Evolutionary conservation across 2,329 filamentous ascomycete species (phyloP).

Genomic region (Didymella exigua): DNA sequence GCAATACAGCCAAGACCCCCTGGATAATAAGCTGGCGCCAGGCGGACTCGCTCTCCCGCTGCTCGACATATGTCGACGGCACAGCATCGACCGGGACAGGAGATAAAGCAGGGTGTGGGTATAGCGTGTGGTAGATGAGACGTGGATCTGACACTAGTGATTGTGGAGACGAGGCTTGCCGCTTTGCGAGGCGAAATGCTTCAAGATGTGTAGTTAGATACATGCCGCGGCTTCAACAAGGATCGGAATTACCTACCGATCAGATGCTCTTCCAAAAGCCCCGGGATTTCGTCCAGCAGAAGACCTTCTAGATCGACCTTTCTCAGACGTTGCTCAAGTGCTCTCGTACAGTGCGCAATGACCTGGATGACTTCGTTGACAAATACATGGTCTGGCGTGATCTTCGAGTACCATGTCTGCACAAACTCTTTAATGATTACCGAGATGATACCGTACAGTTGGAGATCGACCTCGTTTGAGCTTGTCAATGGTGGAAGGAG

Average conservation of each 20-base stretch:
- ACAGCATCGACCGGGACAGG: constrained; percentile 70
- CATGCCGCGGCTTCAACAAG: constrained; percentile 21
- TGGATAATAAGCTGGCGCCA: constrained; percentile 91
- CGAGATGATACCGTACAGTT: constrained; percentile 90
- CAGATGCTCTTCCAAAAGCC: constrained; percentile 79
- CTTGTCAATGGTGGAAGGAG: constrained; percentile 89
- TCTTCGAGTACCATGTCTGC: constrained; percentile 88
- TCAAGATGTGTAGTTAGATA: constrained; percentile 33
- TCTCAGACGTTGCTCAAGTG: constrained; percentile 82
- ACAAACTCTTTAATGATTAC: constrained; percentile 90
- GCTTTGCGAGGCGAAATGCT: constrained; percentile 74
- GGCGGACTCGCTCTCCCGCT: constrained; percentile 75
- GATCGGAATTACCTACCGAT: constrained; percentile 62
- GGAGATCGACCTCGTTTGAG: constrained; percentile 89
- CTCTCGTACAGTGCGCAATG: constrained; percentile 88
- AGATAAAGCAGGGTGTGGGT: constrained; percentile 78
- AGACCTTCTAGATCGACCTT: constrained; percentile 82
- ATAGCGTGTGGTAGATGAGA: constrained; percentile 81
- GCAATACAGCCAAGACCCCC: constrained; percentile 77
- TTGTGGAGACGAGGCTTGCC: constrained; percentile 61
- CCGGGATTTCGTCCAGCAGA: constrained; percentile 85
- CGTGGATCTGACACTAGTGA: constrained; percentile 68
- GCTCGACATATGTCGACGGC: constrained; percentile 60
- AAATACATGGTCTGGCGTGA: constrained; percentile 88
- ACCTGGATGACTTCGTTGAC: constrained; percentile 86